Evolutionary conservation across 768 basidiomycete genomes (phyloP).

Genomic region (Leucocoprinus leucothites): DNA sequence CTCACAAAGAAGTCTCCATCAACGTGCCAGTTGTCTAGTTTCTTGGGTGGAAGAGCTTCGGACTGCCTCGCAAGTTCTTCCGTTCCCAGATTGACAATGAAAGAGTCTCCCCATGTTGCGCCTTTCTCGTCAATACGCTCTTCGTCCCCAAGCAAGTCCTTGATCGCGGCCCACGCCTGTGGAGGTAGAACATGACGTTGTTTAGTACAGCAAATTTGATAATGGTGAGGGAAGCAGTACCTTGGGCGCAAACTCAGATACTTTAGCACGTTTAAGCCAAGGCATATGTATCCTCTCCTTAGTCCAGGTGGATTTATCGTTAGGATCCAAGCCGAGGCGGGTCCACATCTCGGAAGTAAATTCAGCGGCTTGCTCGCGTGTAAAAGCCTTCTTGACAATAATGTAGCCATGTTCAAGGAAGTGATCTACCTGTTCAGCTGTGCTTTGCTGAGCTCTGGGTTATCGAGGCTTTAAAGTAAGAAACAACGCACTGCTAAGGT

Average conservation of each 20-base stretch:
- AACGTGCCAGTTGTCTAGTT: slow-evolving; percentile 64
- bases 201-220: slow-evolving; percentile 27
- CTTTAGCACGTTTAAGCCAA: slow-evolving; percentile 40
- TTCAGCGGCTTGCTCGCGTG: slow-evolving; percentile 44
- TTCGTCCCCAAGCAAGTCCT: slow-evolving; percentile 57
- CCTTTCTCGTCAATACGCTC: slow-evolving; percentile 50
- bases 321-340: slow-evolving; percentile 48
- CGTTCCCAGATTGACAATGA: slow-evolving; percentile 61
- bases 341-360: slow-evolving; percentile 51
- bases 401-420: slow-evolving; percentile 57
- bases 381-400: slow-evolving; percentile 50
- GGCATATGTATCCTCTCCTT: slow-evolving; percentile 56
- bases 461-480: not conserved
- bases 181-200: not conserved
- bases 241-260: slow-evolving; percentile 52
- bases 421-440: slow-evolving; percentile 47
- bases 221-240: slow-evolving; percentile 20
- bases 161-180: slow-evolving; percentile 59
- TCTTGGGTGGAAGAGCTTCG: slow-evolving; percentile 31
- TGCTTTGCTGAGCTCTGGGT: not conserved
- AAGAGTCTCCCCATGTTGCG: slow-evolving; percentile 53
- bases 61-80: slow-evolving; percentile 34
- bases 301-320: slow-evolving; percentile 54
- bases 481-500: slow-evolving; percentile 31
- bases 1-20: slow-evolving; percentile 57